phyloP scores from a whole-genome alignment of 495 filamentous ascomycete species.

The Monascus purpureus region DNA sequence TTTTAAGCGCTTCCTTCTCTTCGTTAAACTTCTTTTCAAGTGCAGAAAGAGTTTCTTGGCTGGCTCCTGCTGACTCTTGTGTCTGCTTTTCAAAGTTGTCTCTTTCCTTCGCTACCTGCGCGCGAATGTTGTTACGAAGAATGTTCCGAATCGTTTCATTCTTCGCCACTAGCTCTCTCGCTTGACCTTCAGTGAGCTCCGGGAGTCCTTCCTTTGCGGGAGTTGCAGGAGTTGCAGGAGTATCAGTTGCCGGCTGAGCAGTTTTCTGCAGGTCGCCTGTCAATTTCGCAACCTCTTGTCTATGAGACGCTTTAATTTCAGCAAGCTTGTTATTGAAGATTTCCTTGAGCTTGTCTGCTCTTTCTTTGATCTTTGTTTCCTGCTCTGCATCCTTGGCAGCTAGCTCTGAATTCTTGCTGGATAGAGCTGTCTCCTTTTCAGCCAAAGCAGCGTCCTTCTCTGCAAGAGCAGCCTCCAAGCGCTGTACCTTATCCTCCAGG shows the following conservation, averaged over 20 bases:
- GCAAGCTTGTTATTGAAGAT: constrained; percentile 53
- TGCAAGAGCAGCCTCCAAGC: constrained; percentile 34
- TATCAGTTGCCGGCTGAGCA: constrained; percentile 36
- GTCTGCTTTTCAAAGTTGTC: constrained; percentile 43
- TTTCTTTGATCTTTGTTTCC: constrained; percentile 46
- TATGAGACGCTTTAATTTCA: constrained; percentile 42
- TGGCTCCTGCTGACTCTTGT: constrained; percentile 11
- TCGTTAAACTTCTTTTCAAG: constrained; percentile 37
- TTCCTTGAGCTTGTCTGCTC: constrained; percentile 60
- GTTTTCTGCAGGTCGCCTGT: constrained; percentile 40
- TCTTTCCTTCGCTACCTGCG: constrained; percentile 38
- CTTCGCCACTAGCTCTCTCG: constrained; percentile 45
- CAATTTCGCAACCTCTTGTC: constrained; percentile 48
- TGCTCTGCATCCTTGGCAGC: constrained; percentile 27
- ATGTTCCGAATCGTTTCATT: constrained; percentile 54
- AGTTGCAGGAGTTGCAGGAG: constrained; percentile 22
- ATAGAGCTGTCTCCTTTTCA: constrained; percentile 27
- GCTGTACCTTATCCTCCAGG: constrained; percentile 32
- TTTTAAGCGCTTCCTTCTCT: constrained; percentile 50
- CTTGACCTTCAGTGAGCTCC: constrained; percentile 43
- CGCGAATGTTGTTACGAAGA: constrained; percentile 51
- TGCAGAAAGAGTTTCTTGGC: constrained; percentile 16
- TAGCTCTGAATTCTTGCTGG: constrained; percentile 27
- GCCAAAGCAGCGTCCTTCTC: constrained; percentile 28
- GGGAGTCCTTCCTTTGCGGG: constrained; percentile 19